Evolutionary conservation across 768 basidiomycete species (phyloP), one percentile per base, ranked within the genome.

Genomic region (Sistotremastrum suecicum): DNA sequence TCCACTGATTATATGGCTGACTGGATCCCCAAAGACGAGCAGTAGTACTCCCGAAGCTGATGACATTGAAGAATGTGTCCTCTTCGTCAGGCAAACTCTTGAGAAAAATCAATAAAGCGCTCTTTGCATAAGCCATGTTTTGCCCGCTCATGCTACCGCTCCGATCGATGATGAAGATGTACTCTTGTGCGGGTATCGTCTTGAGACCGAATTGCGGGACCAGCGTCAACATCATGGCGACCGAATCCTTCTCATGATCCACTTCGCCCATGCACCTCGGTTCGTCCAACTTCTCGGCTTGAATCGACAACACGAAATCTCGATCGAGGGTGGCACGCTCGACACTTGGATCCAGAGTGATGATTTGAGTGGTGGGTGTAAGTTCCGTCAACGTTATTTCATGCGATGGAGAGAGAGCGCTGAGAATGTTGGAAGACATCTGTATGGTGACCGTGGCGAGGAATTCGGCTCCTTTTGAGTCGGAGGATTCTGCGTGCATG

Each of bases 111-210:
- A 41, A 41, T 33, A 80, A 57, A 0, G 75, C 71, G 32, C 56
- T 48, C 49, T 70, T 76, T 5, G 76, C 75, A 2, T 63, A 68
- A 34, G 63, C 63, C 2, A 78, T 71, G 4, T 69, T 53, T 7
- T 29, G 37, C 28, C 56, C 56, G 0, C 0, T 0, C 79, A 80
- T 80, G 42, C 73, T 76, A 0, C 72, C 69, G 12, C 71, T 75
- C 41, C 76, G 61, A 50, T 81, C 78, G 7, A 81, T 60, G 5
- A 81, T 46, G 49, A 81, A 81, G 0, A 81, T 59, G 45, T 72
- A 80, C 47, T 80, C 78, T 43, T 76, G 76, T 0, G 60, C 53
- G 7, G 48, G 48, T 1, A 75, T 53, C 1, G 63, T 63, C 1
- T 67, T 66, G 3, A 75, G 52, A 12, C 61, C 54, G 48, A 72